Evolutionary conservation across 805 yeast genomes (phyloP), one percentile per base, ranked within the genome.

Genomic region (Wickerhamiella sergipiensis): DNA sequence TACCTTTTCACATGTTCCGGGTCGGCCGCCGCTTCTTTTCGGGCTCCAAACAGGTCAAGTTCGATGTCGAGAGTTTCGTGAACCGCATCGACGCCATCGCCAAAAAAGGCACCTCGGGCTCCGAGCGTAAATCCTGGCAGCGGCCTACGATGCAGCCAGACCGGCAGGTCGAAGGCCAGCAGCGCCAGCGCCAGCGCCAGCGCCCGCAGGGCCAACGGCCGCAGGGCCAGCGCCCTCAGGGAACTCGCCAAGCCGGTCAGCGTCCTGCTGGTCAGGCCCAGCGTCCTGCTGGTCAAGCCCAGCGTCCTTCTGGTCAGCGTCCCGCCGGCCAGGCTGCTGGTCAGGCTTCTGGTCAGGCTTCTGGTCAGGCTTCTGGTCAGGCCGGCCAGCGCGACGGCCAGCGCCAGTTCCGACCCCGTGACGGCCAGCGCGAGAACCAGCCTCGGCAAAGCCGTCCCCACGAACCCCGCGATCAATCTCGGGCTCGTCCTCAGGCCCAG

Each of bases 61-160:
- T 43, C 36, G 24, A 23, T 23, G 33, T 43, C 24, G 33, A 43
- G 31, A 43, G 46, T 10, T 43, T 43, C 12, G 46, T 59, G 36
- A 53, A 29, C 31, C 55, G 61, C 2, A 59, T 59, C 46, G 59
- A 59, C 43, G 57, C 55, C 13, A 51, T 56, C 36, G 50, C 59
- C 26, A 51, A 52, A 42, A 51, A 44, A 23, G 51, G 48, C 21
- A 2, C 45, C 10, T 12, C 45, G 47, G 19, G 45, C 6, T 13
- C 45, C 29, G 19, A 21, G 18, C 40, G 40, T 13, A 24, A 36
- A 38, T 17, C 21, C 38, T 26, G 42, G 47, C 24, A 15, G 23
- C 46, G 46, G 33, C 46, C 46, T 39, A 6, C 15, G 26, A 13
- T 12, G 21, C 38, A 23, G 47, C 19, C 26, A 4, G 45, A 8